phyloP scores from a whole-genome alignment of 768 basidiomycete species.

The Boletales sp. region DNA sequence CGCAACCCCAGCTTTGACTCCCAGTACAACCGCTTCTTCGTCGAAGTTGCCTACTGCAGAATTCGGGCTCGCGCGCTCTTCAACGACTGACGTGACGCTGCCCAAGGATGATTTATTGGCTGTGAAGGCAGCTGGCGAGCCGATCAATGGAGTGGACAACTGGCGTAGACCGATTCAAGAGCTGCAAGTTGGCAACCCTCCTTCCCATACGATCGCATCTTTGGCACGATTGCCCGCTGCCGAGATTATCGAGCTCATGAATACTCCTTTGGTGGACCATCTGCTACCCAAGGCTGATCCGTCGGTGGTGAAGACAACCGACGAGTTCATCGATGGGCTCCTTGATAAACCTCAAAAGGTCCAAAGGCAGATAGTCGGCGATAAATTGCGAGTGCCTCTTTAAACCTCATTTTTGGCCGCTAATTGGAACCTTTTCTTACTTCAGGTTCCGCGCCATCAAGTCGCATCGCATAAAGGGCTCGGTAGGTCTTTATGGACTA shows the following conservation, averaged over 20 bases:
- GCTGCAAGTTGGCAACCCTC: too few species aligned
- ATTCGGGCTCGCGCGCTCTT: too few species aligned
- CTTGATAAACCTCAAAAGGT: slow-evolving; percentile 49
- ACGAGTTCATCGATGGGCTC: slow-evolving; percentile 66
- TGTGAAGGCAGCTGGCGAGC: too few species aligned
- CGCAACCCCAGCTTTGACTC: slow-evolving; percentile 46
- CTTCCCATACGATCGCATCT: slow-evolving; percentile 58
- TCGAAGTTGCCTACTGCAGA: too few species aligned
- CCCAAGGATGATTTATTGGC: too few species aligned
- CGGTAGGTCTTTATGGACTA: slow-evolving; percentile 43
- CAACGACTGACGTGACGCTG: too few species aligned
- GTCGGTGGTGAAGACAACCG: slow-evolving; percentile 61
- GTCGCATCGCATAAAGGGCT: slow-evolving; percentile 76
- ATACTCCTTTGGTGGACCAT: slow-evolving; percentile 40
- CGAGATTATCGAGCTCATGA: slow-evolving; percentile 67
- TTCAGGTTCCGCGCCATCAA: slow-evolving; percentile 59
- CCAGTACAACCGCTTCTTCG: too few species aligned
- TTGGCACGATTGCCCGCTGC: slow-evolving; percentile 69
- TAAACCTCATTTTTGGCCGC: background rate
- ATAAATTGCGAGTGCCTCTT: slow-evolving; percentile 56
- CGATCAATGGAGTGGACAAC: too few species aligned
- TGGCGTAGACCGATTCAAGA: too few species aligned
- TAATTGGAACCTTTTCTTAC: slow-evolving; percentile 13
- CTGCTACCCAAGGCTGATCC: slow-evolving; percentile 73
- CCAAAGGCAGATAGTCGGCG: slow-evolving; percentile 79